Conservation (phyloP, 176 grass and related monocot genomes). For the Hsuehochloa calcarea region DNA sequence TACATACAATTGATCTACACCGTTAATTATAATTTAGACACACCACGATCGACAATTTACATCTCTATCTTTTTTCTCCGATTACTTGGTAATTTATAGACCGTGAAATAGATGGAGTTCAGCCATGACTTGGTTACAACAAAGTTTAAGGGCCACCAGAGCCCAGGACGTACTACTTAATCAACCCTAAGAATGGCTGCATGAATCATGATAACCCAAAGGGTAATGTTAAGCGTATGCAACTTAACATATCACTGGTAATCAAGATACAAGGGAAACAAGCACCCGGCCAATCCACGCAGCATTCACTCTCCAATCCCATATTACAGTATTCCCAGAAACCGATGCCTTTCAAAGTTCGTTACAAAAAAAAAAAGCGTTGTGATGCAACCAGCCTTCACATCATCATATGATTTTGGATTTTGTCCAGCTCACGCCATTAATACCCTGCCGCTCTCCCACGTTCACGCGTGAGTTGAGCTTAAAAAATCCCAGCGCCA, state of each 20-base stretch:
- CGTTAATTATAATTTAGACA: too few species aligned
- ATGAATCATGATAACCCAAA: not conserved
- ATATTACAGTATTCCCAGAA: slow-evolving; percentile 42
- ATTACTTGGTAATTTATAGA: too few species aligned
- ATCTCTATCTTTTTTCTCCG: too few species aligned
- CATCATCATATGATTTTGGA: slow-evolving; percentile 41
- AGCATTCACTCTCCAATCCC: slow-evolving; percentile 32
- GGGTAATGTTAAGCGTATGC: not conserved
- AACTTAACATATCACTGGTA: not conserved
- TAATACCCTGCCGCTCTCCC: slow-evolving; percentile 45
- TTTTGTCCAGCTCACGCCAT: slow-evolving; percentile 48
- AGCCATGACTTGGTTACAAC: too few species aligned
- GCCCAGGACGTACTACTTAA: not conserved
- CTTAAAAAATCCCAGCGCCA: slow-evolving; percentile 34
- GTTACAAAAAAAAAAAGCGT: not conserved
- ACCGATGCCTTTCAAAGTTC: slow-evolving; percentile 32
- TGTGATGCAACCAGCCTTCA: slow-evolving; percentile 34
- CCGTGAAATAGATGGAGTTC: too few species aligned
- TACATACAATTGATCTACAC: too few species aligned
- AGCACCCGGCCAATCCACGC: slow-evolving; percentile 1
- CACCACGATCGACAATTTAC: too few species aligned
- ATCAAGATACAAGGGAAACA: not conserved
- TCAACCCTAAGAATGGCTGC: not conserved
- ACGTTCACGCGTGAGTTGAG: slow-evolving; percentile 33
- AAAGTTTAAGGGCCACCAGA: too few species aligned